Conservation (phyloP, 2,329 filamentous ascomycete species). For the Aspergillus ibericus region DNA sequence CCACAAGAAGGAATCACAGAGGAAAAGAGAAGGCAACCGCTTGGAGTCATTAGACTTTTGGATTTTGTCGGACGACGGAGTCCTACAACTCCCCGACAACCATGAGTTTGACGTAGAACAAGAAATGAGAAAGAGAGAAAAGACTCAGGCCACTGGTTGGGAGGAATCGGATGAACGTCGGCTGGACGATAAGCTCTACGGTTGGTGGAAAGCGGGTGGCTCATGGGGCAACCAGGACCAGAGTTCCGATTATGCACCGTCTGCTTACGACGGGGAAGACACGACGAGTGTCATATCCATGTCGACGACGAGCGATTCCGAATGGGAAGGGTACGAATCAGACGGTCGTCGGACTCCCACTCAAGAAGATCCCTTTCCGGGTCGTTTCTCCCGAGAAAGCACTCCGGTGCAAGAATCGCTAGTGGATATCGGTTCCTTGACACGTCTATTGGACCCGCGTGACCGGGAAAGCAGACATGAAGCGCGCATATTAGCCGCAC, state of each 20-base stretch:
- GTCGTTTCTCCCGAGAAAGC: constrained; percentile 44
- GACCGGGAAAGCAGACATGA: constrained; percentile 76
- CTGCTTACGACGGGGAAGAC: constrained; percentile 62
- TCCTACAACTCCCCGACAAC: constrained; percentile 57
- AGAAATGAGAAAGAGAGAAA: constrained; percentile 68
- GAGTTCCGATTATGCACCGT: constrained; percentile 73
- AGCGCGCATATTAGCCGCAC: constrained; percentile 76
- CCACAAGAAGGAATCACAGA: constrained; percentile 19
- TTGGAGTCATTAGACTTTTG: constrained; percentile 52
- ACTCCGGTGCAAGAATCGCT: constrained; percentile 63
- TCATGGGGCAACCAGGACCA: constrained; percentile 81
- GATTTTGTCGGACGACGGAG: constrained; percentile 54
- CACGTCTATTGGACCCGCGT: constrained; percentile 76
- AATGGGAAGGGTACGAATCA: constrained; percentile 47
- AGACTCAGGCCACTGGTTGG: constrained; percentile 42
- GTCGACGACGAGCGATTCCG: constrained; percentile 54
- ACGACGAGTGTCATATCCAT: constrained; percentile 78
- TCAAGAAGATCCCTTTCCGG: constrained; percentile 58
- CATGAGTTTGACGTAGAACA: constrained; percentile 76
- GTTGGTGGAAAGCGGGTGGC: constrained; percentile 79
- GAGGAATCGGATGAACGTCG: constrained; percentile 59
- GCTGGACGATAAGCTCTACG: constrained; percentile 73
- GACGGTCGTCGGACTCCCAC: constrained; percentile 69
- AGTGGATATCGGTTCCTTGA: constrained; percentile 68
- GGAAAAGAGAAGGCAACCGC: constrained; percentile 13